Conservation (phyloP, 1,284 basidiomycete species). For the Coriolopsis trogii region DNA sequence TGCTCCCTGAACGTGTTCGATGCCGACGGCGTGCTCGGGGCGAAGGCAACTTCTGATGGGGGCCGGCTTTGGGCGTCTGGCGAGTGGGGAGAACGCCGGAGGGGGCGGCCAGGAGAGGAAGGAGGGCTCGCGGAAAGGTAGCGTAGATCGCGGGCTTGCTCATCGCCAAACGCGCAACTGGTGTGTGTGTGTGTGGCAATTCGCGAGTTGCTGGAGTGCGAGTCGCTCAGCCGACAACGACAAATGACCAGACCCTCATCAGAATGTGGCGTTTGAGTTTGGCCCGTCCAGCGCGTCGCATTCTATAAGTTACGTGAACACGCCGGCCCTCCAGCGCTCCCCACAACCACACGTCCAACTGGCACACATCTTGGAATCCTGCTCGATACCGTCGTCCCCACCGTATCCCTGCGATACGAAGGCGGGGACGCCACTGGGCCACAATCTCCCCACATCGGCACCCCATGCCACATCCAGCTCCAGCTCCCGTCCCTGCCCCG, state of each 20-base stretch:
- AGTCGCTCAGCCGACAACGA: background rate
- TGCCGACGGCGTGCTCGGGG: constrained; percentile 24
- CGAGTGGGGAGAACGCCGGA: background rate
- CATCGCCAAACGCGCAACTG: constrained; percentile 15
- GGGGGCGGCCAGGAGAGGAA: background rate
- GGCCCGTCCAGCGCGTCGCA: constrained; percentile 11
- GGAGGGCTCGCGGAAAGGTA: background rate
- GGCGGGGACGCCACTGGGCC: constrained; percentile 12
- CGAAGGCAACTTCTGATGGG: constrained; percentile 23
- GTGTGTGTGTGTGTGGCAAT: background rate
- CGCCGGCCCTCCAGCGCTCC: constrained; percentile 11
- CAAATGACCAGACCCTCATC: constrained; percentile 28
- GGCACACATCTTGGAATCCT: constrained; percentile 20
- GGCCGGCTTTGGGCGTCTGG: constrained; percentile 16
- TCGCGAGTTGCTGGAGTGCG: background rate
- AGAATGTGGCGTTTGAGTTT: constrained; percentile 37
- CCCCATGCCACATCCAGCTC: background rate
- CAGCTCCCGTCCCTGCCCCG: constrained; percentile 11
- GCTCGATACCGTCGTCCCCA: constrained; percentile 2
- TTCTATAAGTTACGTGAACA: constrained; percentile 25
- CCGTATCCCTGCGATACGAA: background rate
- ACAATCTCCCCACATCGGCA: constrained; percentile 4
- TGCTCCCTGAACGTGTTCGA: constrained; percentile 19
- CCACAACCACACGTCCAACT: constrained; percentile 15
- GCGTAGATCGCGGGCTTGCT: constrained; percentile 19